Evolutionary conservation across 1,284 basidiomycete genomes (phyloP).

Genomic region (Trametes hirsuta): DNA sequence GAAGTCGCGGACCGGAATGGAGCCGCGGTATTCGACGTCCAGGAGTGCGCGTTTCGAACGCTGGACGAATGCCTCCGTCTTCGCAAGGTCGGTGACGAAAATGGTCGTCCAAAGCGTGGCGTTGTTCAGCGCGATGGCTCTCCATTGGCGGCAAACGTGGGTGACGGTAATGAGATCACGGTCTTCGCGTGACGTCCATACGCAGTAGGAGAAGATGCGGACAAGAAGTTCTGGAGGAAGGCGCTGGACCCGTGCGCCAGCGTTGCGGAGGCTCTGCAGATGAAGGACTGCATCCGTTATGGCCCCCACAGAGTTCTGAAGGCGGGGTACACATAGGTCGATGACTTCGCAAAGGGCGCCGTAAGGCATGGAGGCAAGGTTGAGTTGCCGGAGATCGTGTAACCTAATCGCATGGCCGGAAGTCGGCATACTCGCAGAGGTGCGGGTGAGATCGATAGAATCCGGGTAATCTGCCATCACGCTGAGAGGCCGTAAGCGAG

Average conservation of each 20-base stretch:
- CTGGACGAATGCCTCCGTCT: neutral
- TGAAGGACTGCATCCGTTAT: neutral
- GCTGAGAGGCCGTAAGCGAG: neutral
- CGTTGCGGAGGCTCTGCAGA: neutral
- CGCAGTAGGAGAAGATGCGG: neutral
- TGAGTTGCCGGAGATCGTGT: neutral
- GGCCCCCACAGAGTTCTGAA: neutral
- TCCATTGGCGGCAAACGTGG: neutral
- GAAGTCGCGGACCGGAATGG: neutral
- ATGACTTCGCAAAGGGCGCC: neutral
- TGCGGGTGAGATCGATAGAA: neutral
- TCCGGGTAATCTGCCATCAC: neutral
- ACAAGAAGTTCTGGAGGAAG: neutral
- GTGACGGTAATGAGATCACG: neutral
- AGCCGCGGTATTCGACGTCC: neutral
- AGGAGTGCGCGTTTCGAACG: neutral
- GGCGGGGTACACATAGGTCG: neutral
- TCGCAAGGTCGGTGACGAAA: neutral
- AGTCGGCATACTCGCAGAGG: neutral
- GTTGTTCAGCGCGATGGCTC: neutral
- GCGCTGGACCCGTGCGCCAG: neutral
- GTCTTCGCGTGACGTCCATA: neutral
- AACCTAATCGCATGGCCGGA: neutral
- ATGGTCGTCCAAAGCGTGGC: neutral
- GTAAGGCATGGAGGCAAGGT: neutral